These are phyloP conservation scores for Aureobasidium sp. DNA, from an alignment of 2,329 filamentous ascomycete species.

Conservation along the genomic window DNA sequence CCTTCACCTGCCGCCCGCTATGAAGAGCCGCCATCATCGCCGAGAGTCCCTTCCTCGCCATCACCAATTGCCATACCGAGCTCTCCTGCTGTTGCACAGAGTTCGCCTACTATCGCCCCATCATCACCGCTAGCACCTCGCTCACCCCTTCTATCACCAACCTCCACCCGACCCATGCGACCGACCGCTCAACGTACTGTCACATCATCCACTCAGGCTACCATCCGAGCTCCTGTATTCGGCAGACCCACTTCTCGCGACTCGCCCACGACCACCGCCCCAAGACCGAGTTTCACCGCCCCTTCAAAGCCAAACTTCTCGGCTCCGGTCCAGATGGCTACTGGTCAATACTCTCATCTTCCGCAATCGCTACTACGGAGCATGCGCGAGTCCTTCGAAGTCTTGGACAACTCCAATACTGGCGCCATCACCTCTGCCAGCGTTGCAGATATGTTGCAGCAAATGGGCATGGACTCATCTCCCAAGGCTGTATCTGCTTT, in stretches of 20 bases:
- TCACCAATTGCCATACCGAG: conserved; percentile 31
- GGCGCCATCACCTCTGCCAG: conserved; percentile 85
- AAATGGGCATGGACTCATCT: conserved; percentile 82
- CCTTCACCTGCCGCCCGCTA: conserved; percentile 20
- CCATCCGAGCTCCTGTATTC: conserved; percentile 37
- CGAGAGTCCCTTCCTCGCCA: conserved; percentile 33
- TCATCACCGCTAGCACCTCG: conserved; percentile 8
- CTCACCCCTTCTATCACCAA: conserved; percentile 13
- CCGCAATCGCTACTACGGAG: conserved; percentile 86
- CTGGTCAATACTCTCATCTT: conserved; percentile 73
- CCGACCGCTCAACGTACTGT: conserved; percentile 43
- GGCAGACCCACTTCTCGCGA: conserved; percentile 26
- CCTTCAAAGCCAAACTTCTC: conserved; percentile 23
- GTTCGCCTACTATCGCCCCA: conserved; percentile 23
- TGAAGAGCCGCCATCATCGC: conserved; percentile 23
- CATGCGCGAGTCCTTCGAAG: conserved; percentile 93
- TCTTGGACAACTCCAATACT: conserved; percentile 90
- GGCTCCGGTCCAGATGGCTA: conserved; percentile 31
- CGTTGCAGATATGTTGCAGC: conserved; percentile 86
- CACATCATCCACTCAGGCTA: conserved; percentile 35
- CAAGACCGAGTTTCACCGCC: conserved; percentile 1
- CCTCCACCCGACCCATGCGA: conserved; percentile 27
- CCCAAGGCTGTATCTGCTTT: conserved; percentile 79
- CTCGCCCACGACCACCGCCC: conserved; percentile 21
- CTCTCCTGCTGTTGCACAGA: conserved; percentile 29